phyloP scores from a whole-genome alignment of 2,329 filamentous ascomycete species.

The Colletotrichum costaricense region DNA sequence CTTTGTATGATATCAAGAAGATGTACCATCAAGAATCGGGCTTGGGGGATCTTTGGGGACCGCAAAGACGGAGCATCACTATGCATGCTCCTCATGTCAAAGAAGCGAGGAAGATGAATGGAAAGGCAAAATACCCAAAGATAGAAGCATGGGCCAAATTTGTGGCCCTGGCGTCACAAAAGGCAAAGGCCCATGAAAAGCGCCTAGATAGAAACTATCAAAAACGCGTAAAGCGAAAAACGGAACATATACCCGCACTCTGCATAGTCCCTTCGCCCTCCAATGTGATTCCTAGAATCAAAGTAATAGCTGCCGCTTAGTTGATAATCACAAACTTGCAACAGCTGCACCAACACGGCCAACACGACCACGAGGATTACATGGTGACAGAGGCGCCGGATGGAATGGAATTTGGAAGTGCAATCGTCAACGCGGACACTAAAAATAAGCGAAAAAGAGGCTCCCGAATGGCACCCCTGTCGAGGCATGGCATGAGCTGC shows the following conservation, averaged over 20 bases:
- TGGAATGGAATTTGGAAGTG: conserved; percentile 23
- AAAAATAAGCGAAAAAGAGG: conserved; percentile 40
- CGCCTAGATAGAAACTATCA: conserved; percentile 9
- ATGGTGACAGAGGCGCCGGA: conserved; percentile 36
- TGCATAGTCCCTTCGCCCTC: neutral
- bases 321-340: neutral
- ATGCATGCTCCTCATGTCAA: neutral
- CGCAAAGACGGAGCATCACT: neutral
- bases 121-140: neutral
- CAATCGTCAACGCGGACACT: conserved; percentile 36
- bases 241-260: neutral
- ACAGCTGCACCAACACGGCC: neutral
- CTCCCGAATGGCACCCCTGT: conserved; percentile 37
- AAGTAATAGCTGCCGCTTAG: too few species aligned
- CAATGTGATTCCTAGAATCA: too few species aligned
- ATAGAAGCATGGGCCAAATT: neutral
- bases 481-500: conserved; percentile 35
- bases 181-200: neutral
- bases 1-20: conserved; percentile 23
- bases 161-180: neutral
- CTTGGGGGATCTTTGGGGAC: neutral
- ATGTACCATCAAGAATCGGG: conserved; percentile 7
- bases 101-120: neutral
- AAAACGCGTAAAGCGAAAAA: neutral
- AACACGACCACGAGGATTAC: conserved; percentile 35